Evolutionary conservation across 208 protist species (phyloP).

Genomic region (Crithidia brevicula): DNA sequence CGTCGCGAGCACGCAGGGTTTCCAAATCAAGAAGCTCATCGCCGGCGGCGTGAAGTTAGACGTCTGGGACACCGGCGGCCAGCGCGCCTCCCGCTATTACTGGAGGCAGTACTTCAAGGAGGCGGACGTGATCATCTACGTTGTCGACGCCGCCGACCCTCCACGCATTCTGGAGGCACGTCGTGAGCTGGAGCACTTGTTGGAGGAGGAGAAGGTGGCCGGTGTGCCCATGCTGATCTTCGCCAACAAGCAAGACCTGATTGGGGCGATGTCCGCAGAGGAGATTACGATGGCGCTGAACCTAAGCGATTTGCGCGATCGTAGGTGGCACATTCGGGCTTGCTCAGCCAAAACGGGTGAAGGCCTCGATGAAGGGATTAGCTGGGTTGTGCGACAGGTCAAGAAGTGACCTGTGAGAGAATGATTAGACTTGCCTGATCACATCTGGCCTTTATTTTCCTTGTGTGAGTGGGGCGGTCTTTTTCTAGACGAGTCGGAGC

Average conservation of each 20-base stretch:
- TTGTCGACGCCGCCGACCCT: slow-evolving; percentile 94
- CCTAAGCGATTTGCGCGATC: slow-evolving; percentile 79
- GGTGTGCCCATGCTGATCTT: slow-evolving; percentile 95
- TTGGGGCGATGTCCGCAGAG: slow-evolving; percentile 76
- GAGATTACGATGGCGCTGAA: slow-evolving; percentile 76
- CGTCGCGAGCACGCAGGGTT: slow-evolving; percentile 97
- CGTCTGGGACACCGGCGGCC: slow-evolving; percentile 98
- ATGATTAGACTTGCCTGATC: too few species aligned
- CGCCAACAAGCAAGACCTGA: slow-evolving; percentile 98
- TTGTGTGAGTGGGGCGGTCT: not conserved
- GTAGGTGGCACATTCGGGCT: slow-evolving; percentile 93
- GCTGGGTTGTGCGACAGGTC: slow-evolving; percentile 87
- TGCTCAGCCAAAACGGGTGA: slow-evolving; percentile 95
- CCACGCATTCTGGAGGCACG: slow-evolving; percentile 90
- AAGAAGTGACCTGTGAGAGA: slow-evolving; percentile 28
- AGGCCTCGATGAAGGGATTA: slow-evolving; percentile 90
- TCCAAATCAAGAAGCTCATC: slow-evolving; percentile 97
- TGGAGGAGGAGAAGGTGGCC: slow-evolving; percentile 95
- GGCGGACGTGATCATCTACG: slow-evolving; percentile 94
- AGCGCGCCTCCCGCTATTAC: slow-evolving; percentile 94
- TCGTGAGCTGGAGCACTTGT: slow-evolving; percentile 84
- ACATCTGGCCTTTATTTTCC: not conserved
- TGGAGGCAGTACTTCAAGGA: slow-evolving; percentile 98
- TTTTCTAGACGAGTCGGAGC: too few species aligned
- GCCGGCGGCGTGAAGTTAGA: slow-evolving; percentile 94